These are phyloP conservation scores for Kondoa malvinella DNA, from an alignment of 768 basidiomycete genomes.

Conservation along the genomic window DNA sequence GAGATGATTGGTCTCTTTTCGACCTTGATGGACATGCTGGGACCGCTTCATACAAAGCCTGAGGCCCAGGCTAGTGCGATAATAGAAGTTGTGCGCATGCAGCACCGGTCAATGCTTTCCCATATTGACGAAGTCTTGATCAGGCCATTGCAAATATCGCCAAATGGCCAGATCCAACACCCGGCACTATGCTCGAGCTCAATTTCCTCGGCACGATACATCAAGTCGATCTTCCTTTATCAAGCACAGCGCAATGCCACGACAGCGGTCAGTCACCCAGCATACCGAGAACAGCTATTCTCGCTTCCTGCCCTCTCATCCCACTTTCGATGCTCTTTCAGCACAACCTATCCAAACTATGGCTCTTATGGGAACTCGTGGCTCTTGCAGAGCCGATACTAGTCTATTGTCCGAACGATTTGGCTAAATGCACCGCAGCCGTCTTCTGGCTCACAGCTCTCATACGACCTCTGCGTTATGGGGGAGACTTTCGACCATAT, in stretches of 20 bases:
- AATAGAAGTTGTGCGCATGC: slow-evolving; percentile 22
- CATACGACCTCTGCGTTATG: slow-evolving; percentile 57
- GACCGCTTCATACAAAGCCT: slow-evolving; percentile 41
- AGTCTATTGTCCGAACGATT: slow-evolving; percentile 60
- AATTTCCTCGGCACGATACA: slow-evolving; percentile 61
- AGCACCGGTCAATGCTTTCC: slow-evolving; percentile 22
- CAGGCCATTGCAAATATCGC: slow-evolving; percentile 43
- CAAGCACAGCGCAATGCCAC: neutral
- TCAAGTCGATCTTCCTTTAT: slow-evolving; percentile 10
- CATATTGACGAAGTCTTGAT: neutral
- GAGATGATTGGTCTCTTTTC: slow-evolving; percentile 61
- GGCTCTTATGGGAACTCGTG: slow-evolving; percentile 70
- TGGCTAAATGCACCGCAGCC: slow-evolving; percentile 59
- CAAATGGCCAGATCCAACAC: slow-evolving; percentile 58
- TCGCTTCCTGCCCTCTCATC: slow-evolving; percentile 50
- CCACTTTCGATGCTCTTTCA: slow-evolving; percentile 39
- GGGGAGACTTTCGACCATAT: slow-evolving; percentile 76
- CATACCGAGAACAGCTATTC: slow-evolving; percentile 31
- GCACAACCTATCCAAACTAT: slow-evolving; percentile 33
- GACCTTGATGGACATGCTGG: slow-evolving; percentile 51
- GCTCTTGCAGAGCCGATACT: slow-evolving; percentile 78
- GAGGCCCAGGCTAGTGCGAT: slow-evolving; percentile 13
- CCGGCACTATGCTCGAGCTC: slow-evolving; percentile 53
- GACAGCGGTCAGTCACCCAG: neutral
- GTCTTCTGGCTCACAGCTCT: slow-evolving; percentile 86